These are phyloP conservation scores for Curvularia lunata DNA, from an alignment of 2,329 filamentous ascomycete genomes.

Conservation along the genomic window DNA sequence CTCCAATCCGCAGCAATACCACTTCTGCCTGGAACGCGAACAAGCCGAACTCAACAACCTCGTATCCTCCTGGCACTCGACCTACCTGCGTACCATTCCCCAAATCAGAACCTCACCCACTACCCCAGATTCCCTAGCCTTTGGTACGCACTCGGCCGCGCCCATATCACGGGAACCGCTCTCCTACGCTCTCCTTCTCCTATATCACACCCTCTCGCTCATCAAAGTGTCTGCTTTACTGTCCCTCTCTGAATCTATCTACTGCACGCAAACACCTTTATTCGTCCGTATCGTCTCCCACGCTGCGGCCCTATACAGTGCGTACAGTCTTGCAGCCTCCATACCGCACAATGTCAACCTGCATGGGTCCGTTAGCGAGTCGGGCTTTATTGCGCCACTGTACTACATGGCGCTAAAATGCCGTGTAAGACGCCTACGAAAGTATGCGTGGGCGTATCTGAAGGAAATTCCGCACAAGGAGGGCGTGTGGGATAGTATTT, in stretches of 20 bases:
- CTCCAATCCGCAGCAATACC: background rate
- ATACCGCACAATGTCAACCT: constrained; percentile 11
- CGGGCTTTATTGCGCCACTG: constrained; percentile 7
- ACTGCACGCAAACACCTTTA: constrained; percentile 28
- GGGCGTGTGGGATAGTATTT: constrained; percentile 51
- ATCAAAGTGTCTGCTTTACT: constrained; percentile 15
- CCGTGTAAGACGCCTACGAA: constrained; percentile 51
- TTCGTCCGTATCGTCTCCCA: constrained; percentile 24
- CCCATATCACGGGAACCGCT: background rate
- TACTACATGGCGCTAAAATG: constrained; percentile 54
- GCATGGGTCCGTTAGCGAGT: constrained; percentile 25
- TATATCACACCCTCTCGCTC: constrained; percentile 27
- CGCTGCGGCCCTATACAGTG: background rate
- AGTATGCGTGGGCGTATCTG: constrained; percentile 49
- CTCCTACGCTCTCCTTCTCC: constrained; percentile 18
- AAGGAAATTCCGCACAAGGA: constrained; percentile 45
- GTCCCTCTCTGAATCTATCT: constrained; percentile 10
- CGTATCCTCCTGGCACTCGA: constrained; percentile 5
- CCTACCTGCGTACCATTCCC: constrained; percentile 1
- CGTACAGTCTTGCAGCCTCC: background rate
- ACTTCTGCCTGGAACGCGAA: background rate
- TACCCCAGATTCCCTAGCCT: background rate
- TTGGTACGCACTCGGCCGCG: background rate
- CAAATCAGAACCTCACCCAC: background rate
- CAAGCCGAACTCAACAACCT: background rate